A percentile compares a stretch with the other conserved stretches of the same genome.
Evolutionary conservation across 225 moss, liverwort and hornwort species (phyloP).

Genomic region (Bryoerythrophyllum caledonicum): DNA sequence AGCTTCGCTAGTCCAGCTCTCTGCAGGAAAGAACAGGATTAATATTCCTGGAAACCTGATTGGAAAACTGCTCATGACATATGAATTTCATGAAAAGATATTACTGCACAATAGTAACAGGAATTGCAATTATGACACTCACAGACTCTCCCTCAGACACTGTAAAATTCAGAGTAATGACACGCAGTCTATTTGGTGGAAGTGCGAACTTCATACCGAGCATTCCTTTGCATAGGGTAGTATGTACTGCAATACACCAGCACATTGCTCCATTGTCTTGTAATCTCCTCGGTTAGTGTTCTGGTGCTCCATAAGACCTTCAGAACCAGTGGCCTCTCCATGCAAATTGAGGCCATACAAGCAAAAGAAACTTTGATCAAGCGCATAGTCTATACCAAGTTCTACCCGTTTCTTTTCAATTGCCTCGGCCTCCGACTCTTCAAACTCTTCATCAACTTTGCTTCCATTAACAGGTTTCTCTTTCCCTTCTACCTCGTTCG

Average conservation of each 20-base stretch:
- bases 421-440: slow-evolving; percentile 52
- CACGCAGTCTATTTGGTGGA: not conserved
- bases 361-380: slow-evolving; percentile 97
- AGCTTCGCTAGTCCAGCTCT: slow-evolving; percentile 87
- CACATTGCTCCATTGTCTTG: slow-evolving; percentile 94
- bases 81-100: not conserved
- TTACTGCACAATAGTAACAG: slow-evolving; percentile 21
- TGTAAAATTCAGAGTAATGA: slow-evolving; percentile 14
- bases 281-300: slow-evolving; percentile 96
- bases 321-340: slow-evolving; percentile 75
- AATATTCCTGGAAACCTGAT: slow-evolving; percentile 11
- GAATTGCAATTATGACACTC: slow-evolving; percentile 1
- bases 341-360: slow-evolving; percentile 92
- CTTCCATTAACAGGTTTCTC: slow-evolving; percentile 34
- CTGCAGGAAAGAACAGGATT: slow-evolving; percentile 45
- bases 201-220: slow-evolving; percentile 55
- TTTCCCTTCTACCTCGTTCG: slow-evolving; percentile 27
- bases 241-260: slow-evolving; percentile 91
- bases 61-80: not conserved
- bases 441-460: slow-evolving; percentile 35
- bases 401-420: slow-evolving; percentile 69
- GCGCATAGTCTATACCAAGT: slow-evolving; percentile 81
- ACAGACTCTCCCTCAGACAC: slow-evolving; percentile 16
- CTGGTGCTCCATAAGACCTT: slow-evolving; percentile 88
- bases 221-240: slow-evolving; percentile 92